Evolutionary conservation across 495 filamentous ascomycete genomes (phyloP).

Genomic region (Talaromyces borbonicus): DNA sequence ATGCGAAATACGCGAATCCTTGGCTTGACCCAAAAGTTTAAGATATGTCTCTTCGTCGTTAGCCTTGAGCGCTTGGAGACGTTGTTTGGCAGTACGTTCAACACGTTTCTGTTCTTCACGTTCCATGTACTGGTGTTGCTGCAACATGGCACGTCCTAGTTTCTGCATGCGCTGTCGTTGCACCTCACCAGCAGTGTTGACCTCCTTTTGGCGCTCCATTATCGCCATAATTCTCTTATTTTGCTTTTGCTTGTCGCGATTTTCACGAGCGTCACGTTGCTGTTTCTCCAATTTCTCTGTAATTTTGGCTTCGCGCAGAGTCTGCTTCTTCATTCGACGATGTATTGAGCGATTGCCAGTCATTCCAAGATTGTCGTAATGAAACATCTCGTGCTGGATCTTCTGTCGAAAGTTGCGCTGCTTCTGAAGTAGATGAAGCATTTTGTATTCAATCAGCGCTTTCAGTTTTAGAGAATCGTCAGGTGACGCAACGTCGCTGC

Average conservation of each 20-base stretch:
- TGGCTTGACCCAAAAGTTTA: conserved; percentile 92
- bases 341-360: conserved; percentile 83
- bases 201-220: conserved; percentile 57
- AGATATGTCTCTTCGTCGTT: conserved; percentile 99
- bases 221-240: conserved; percentile 73
- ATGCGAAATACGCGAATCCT: conserved; percentile 98
- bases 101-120: conserved; percentile 98
- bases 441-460: conserved; percentile 88
- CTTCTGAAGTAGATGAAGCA: conserved; percentile 69
- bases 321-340: conserved; percentile 93
- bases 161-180: conserved; percentile 68
- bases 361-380: conserved; percentile 90
- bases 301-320: conserved; percentile 87
- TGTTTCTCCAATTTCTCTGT: conserved; percentile 99
- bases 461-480: conserved; percentile 82
- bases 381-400: conserved; percentile 79
- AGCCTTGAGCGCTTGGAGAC: conserved; percentile 95
- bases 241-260: conserved; percentile 92
- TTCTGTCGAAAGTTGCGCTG: conserved; percentile 77
- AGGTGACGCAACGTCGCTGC: conserved; percentile 55
- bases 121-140: conserved; percentile 90
- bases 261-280: conserved; percentile 89
- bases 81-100: conserved; percentile 94
- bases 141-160: conserved; percentile 74
- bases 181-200: conserved; percentile 38